These are phyloP conservation scores for Cucurbita pepo DNA, from an alignment of 306 rosid genomes.

Conservation along the genomic window DNA sequence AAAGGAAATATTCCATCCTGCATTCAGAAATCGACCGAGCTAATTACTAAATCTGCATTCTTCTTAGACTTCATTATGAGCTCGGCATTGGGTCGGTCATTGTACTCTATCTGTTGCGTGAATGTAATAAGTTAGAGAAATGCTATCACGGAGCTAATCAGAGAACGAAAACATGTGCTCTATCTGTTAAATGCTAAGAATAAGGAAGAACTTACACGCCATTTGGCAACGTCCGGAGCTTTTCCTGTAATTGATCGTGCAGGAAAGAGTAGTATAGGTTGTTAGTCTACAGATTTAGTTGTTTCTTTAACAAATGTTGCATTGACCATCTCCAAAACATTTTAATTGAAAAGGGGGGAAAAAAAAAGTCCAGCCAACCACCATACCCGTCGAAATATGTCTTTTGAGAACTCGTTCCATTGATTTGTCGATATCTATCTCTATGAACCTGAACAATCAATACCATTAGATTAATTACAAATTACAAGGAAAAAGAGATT, in stretches of 20 bases:
- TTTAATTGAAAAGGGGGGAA: neutral
- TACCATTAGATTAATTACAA: neutral
- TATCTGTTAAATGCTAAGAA: neutral
- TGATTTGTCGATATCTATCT: conserved; percentile 51
- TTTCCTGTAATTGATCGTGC: conserved; percentile 29
- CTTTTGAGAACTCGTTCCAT: conserved; percentile 75
- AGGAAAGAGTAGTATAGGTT: neutral
- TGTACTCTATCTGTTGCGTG: conserved; percentile 55
- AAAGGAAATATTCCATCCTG: neutral
- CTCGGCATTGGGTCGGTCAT: conserved; percentile 78
- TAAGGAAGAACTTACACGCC: conserved; percentile 39
- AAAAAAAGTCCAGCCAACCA: neutral
- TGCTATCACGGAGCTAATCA: neutral
- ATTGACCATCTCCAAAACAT: neutral
- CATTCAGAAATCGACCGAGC: conserved; percentile 54
- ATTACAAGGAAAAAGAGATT: neutral
- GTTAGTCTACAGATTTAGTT: neutral
- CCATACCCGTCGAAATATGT: conserved; percentile 72
- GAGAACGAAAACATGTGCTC: neutral
- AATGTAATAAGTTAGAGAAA: neutral
- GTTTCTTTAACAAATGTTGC: neutral
- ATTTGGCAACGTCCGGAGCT: conserved; percentile 56
- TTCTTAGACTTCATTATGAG: conserved; percentile 59
- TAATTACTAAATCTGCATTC: conserved; percentile 59
- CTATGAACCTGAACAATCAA: conserved; percentile 45